phyloP scores from a whole-genome alignment of 306 rosid species.

The Gynostemma pentaphyllum region DNA sequence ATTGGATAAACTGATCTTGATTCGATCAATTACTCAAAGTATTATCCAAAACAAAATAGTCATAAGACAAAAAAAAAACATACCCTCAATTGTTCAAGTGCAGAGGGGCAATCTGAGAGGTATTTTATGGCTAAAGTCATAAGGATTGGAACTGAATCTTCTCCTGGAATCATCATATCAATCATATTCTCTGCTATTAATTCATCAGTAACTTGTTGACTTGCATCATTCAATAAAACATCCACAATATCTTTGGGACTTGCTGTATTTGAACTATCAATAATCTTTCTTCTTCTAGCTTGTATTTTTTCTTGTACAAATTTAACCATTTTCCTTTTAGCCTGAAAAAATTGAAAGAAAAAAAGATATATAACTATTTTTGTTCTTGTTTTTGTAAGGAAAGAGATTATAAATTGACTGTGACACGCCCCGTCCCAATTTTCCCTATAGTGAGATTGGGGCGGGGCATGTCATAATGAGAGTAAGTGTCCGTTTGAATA shows the following conservation, averaged over 20 bases:
- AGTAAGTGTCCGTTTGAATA: no score
- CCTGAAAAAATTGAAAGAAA: conserved; percentile 27
- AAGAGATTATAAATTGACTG: no score
- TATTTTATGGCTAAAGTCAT: conserved; percentile 73
- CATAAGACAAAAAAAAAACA: conserved; percentile 5
- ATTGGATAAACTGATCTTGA: no score
- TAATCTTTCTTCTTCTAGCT: conserved; percentile 33
- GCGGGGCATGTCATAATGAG: no score
- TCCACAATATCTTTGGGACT: conserved; percentile 79
- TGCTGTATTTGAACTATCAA: conserved; percentile 6
- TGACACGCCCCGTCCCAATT: no score
- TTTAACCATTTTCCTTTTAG: conserved; percentile 80
- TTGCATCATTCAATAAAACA: conserved; percentile 59
- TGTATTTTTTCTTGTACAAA: conserved; percentile 41
- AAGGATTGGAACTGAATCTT: conserved; percentile 90
- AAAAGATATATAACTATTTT: neutral
- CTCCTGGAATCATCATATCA: conserved; percentile 99
- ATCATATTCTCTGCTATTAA: conserved; percentile 84
- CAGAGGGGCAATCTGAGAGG: conserved; percentile 72
- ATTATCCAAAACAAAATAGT: no score
- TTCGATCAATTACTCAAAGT: no score
- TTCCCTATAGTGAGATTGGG: no score
- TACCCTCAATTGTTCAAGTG: conserved; percentile 71
- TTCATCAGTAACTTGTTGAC: conserved; percentile 52
- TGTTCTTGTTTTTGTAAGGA: neutral